Percentiles rank a stretch among this genome's conserved stretches.
These are phyloP conservation scores for Oryza rufipogon DNA, from an alignment of 176 grass and related monocot genomes.

Conservation along the genomic window DNA sequence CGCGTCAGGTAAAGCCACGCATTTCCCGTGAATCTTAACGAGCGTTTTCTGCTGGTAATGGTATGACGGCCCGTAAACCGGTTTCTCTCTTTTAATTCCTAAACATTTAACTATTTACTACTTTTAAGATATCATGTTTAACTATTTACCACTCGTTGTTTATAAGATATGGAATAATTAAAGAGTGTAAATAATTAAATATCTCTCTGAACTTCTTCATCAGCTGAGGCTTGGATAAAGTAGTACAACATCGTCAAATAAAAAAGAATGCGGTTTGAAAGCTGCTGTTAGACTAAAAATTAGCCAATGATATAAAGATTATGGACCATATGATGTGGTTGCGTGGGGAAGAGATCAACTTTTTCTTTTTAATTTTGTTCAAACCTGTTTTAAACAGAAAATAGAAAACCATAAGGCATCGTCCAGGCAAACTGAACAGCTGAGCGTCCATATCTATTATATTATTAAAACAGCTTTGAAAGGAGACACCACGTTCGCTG, in stretches of 20 bases:
- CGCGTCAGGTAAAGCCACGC: constrained; percentile 41
- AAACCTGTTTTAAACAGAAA: not conserved
- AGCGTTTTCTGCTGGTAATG: not conserved
- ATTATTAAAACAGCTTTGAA: too few species aligned
- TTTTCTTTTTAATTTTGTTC: not conserved
- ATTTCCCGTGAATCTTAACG: not conserved
- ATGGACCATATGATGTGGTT: too few species aligned
- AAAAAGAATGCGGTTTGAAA: constrained; percentile 4
- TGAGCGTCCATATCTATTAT: not conserved
- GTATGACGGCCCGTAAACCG: not conserved
- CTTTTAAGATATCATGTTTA: too few species aligned
- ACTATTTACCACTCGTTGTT: too few species aligned
- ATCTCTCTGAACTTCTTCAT: not conserved
- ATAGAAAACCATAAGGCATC: not conserved
- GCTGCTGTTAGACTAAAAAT: not conserved
- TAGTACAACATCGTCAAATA: not conserved
- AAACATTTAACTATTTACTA: too few species aligned
- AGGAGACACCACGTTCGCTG: too few species aligned
- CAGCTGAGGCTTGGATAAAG: not conserved
- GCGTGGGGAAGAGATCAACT: not conserved
- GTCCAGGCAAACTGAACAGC: not conserved
- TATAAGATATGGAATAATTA: too few species aligned
- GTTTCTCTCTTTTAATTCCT: not conserved
- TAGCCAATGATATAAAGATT: not conserved
- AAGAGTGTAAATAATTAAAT: too few species aligned